Base-by-base conservation (phyloP, 768 basidiomycete genomes). In the Tylopilus sp. region DNA sequence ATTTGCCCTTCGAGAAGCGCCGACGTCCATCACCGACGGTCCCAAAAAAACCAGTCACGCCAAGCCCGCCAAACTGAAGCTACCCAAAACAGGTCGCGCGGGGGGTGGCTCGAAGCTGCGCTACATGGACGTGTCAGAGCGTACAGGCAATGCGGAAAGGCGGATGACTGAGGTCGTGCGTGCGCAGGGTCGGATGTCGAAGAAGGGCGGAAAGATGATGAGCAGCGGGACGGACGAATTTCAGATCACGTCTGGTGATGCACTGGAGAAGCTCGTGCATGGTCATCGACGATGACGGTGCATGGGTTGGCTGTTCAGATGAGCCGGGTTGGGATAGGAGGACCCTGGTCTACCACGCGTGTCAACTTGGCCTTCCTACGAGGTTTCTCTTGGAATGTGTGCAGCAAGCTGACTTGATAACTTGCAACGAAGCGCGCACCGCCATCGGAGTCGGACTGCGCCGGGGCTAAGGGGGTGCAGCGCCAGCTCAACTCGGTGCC, bases 1-100 rank as follows among this genome's bases (percentile, higher is more conserved):
- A n/a, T 95, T 95, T 62, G 90, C 89, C 1, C 75, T 95, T 56
- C 87, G 93, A 26, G 93, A 95, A 25, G 87, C 93, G 9, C 92
- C 93, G 1, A 73, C 64, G 22, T 61, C 61, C 2, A 63, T 79
- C 48, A 67, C 61, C 9, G 57, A 59, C 7, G 49, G 61, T 3
- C 50, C 51, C 40, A 68, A 58, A 47, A 65, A 69, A 45, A 25
- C 41, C 18, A 47, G 17, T 3, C 22, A 1, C 3, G 20, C 54
- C 15, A 55, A 39, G 42, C 7, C 18, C n/a, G 15, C 44, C 33
- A 48, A 50, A 49, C 20, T 23, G 26, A 61, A 47, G 35, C 26
- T 15, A 17, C 11, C 28, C 1, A 57, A 57, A 41, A 20, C 48
- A 13, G 13, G 39, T 39, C 62, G 49, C 6, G 21, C 36, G 17